Percentiles rank a stretch among this genome's conserved stretches.
These are phyloP conservation scores for Trichosphaerium sp. DNA, from an alignment of 78 protist genomes.

Conservation along the genomic window DNA sequence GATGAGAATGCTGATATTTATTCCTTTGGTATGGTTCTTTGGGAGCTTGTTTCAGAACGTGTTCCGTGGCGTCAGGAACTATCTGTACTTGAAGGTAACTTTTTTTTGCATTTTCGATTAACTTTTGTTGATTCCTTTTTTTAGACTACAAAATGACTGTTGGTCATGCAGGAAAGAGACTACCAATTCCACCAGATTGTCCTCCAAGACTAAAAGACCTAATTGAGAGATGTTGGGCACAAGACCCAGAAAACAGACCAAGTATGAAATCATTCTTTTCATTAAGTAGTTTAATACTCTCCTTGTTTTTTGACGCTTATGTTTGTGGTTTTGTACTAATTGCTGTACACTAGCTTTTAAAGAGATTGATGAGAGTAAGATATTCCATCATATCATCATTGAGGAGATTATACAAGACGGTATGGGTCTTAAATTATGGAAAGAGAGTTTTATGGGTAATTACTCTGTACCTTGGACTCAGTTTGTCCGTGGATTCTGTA, in stretches of 20 bases:
- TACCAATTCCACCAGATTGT: slow-evolving; percentile 19
- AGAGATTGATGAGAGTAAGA: slow-evolving; percentile 11
- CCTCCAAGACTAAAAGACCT: slow-evolving; percentile 35
- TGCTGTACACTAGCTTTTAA: too few relatives aligned
- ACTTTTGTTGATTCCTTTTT: slow-evolving; percentile 36
- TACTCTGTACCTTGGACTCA: slow-evolving; percentile 16
- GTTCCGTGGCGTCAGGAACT: slow-evolving; percentile 34
- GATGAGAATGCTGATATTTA: slow-evolving; percentile 51
- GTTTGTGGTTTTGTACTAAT: too few relatives aligned
- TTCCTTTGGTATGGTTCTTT: slow-evolving; percentile 37
- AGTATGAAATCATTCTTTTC: too few relatives aligned
- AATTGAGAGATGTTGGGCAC: slow-evolving; percentile 43
- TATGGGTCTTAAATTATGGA: slow-evolving; percentile 31
- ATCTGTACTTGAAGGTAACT: background rate
- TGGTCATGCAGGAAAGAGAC: slow-evolving; percentile 20
- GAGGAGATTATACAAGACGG: slow-evolving; percentile 23
- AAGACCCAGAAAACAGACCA: slow-evolving; percentile 29
- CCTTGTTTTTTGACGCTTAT: too few relatives aligned
- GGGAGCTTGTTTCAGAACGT: slow-evolving; percentile 36
- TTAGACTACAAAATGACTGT: too few relatives aligned
- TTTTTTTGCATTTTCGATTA: slow-evolving; percentile 3
- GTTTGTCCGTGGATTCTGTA: slow-evolving; percentile 15
- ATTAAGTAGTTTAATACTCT: too few relatives aligned
- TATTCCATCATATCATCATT: slow-evolving; percentile 27
- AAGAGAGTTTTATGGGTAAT: slow-evolving; percentile 27